These are phyloP conservation scores for Eucalyptus coolabah DNA, from an alignment of 345 rosid species.

Conservation along the genomic window DNA sequence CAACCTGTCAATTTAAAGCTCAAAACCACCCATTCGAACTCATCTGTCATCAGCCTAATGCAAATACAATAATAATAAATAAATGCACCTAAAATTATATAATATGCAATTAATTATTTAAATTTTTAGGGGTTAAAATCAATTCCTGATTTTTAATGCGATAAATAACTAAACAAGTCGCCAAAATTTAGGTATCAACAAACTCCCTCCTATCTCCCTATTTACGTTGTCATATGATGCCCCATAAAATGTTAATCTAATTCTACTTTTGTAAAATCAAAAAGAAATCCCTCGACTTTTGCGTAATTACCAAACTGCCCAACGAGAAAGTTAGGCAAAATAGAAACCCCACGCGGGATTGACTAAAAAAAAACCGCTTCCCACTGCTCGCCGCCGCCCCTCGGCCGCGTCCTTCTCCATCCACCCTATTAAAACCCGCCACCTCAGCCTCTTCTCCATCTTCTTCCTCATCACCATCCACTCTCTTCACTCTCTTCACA, in stretches of 20 bases:
- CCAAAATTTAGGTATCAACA: no score
- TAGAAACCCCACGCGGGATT: not conserved
- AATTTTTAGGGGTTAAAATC: no score
- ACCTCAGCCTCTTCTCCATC: not conserved
- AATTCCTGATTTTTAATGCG: no score
- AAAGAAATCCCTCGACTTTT: not conserved
- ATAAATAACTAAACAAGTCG: fast-evolving
- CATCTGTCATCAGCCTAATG: no score
- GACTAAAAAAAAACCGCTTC: not conserved
- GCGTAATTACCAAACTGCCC: not conserved
- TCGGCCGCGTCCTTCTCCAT: no score
- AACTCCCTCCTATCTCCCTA: not conserved
- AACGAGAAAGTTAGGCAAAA: not conserved
- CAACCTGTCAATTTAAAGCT: no score
- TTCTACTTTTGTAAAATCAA: not conserved
- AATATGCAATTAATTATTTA: no score
- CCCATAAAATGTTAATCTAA: not conserved
- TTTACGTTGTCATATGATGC: no score
- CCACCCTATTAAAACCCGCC: not conserved
- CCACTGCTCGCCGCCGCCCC: not conserved
- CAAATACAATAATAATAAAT: no score
- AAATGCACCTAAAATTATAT: no score
- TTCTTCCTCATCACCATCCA: not conserved
- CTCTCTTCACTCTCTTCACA: not conserved
- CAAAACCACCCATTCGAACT: no score